These are phyloP conservation scores for Tetraselmis striata DNA, from an alignment of 139 green algal species.

Conservation along the genomic window DNA sequence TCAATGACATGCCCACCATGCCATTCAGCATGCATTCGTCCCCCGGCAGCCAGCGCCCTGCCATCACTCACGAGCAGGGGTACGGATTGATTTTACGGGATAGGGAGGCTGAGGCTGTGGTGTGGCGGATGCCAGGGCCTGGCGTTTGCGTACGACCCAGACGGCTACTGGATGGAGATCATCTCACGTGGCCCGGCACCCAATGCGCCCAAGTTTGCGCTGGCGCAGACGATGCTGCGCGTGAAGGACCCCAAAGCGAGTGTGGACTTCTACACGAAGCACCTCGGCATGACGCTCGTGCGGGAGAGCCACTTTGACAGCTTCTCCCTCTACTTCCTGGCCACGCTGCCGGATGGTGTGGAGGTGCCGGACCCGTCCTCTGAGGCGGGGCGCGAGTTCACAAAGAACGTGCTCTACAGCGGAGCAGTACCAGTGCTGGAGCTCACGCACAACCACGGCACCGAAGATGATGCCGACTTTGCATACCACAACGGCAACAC, in stretches of 20 bases:
- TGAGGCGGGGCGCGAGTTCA: slow-evolving; percentile 19
- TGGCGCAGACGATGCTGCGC: slow-evolving; percentile 72
- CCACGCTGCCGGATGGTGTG: not conserved
- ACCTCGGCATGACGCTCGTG: slow-evolving; percentile 72
- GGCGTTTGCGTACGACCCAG: slow-evolving; percentile 43
- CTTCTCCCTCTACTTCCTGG: slow-evolving; percentile 82
- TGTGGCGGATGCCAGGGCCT: too few species aligned
- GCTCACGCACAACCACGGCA: slow-evolving; percentile 89
- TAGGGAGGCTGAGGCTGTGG: too few species aligned
- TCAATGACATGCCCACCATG: too few species aligned
- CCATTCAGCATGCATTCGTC: too few species aligned
- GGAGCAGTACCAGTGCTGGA: slow-evolving; percentile 36
- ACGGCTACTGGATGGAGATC: slow-evolving; percentile 54
- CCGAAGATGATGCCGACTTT: slow-evolving; percentile 66
- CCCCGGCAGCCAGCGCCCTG: too few species aligned
- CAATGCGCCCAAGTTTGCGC: not conserved
- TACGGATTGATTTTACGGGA: too few species aligned
- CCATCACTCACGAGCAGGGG: too few species aligned
- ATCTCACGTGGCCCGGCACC: slow-evolving; percentile 10
- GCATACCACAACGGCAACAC: slow-evolving; percentile 81
- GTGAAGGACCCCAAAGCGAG: slow-evolving; percentile 65
- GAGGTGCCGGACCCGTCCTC: not conserved
- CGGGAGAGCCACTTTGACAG: slow-evolving; percentile 74
- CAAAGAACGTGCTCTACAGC: not conserved
- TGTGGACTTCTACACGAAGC: slow-evolving; percentile 83